Conservation (phyloP, 2,329 filamentous ascomycete genomes). For the Ascochyta pisi region DNA sequence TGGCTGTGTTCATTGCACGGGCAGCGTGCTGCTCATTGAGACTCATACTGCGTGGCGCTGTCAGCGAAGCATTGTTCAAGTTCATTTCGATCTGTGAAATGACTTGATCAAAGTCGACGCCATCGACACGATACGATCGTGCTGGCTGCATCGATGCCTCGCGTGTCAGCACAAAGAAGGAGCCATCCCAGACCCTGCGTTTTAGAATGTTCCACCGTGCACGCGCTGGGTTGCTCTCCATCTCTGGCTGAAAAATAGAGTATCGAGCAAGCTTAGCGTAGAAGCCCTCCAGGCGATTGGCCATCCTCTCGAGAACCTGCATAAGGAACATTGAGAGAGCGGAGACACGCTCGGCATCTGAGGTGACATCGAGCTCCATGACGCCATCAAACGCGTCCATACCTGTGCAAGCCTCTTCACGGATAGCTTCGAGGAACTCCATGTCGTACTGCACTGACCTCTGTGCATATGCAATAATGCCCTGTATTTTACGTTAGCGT, state of each 20-base stretch:
- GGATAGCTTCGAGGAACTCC: constrained; percentile 61
- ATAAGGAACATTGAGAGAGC: constrained; percentile 55
- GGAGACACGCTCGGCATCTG: constrained; percentile 51
- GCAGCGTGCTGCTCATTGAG: constrained; percentile 55
- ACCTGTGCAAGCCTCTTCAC: constrained; percentile 60
- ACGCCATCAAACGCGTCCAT: constrained; percentile 61
- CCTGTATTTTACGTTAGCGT: no score
- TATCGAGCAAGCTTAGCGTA: constrained; percentile 59
- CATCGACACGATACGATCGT: constrained; percentile 1
- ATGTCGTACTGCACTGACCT: constrained; percentile 60
- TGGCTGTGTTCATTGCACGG: constrained; percentile 41
- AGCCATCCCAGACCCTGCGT: constrained; percentile 58
- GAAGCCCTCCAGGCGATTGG: constrained; percentile 59
- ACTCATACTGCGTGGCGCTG: constrained; percentile 30
- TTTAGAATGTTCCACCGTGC: constrained; percentile 61
- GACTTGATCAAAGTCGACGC: constrained; percentile 57
- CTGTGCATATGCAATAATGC: constrained; percentile 60
- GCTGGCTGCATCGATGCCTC: constrained; percentile 20
- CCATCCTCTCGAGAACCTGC: constrained; percentile 61
- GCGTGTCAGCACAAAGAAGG: constrained; percentile 59
- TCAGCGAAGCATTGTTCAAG: constrained; percentile 24
- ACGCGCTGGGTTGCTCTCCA: constrained; percentile 62
- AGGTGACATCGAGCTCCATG: constrained; percentile 50
- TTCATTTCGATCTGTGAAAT: constrained; percentile 54
- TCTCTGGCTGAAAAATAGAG: constrained; percentile 59